Evolutionary conservation across 257 asterid species (phyloP).

Genomic region (Nicotiana otophora): DNA sequence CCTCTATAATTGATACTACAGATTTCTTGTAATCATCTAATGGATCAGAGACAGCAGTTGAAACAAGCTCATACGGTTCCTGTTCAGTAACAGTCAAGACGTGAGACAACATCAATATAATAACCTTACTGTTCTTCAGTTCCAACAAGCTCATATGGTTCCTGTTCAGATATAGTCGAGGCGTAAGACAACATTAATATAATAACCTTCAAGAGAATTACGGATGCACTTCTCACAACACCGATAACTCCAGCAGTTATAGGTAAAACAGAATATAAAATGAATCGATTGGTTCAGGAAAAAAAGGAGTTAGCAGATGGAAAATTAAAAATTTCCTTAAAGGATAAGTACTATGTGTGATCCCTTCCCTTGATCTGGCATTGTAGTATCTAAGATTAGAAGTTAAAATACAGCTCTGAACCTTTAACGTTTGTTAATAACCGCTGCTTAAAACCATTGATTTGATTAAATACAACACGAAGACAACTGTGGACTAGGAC

Average conservation of each 20-base stretch:
- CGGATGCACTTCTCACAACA: neutral
- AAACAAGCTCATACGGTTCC: constrained; percentile 97
- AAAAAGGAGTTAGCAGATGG: neutral
- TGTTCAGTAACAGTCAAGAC: constrained; percentile 17
- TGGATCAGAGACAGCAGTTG: constrained; percentile 57
- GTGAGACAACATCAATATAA: neutral
- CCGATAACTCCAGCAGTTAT: neutral
- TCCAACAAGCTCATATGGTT: constrained; percentile 90
- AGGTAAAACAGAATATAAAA: neutral
- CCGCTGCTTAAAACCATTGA: neutral
- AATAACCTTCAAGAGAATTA: neutral
- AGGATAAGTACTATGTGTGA: neutral
- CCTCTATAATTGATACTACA: constrained; percentile 80
- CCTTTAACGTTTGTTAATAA: neutral
- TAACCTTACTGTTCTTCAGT: constrained; percentile 8
- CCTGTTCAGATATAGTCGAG: constrained; percentile 38
- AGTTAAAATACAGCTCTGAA: neutral
- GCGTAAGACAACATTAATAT: neutral
- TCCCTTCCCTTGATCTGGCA: neutral
- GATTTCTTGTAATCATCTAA: constrained; percentile 74
- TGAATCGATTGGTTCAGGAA: neutral
- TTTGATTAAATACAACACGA: neutral
- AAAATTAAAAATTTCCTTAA: neutral
- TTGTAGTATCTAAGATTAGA: neutral
- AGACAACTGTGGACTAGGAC: neutral